These are phyloP conservation scores for Spathaspora passalidarum DNA, from an alignment of 805 yeast genomes.

Conservation along the genomic window DNA sequence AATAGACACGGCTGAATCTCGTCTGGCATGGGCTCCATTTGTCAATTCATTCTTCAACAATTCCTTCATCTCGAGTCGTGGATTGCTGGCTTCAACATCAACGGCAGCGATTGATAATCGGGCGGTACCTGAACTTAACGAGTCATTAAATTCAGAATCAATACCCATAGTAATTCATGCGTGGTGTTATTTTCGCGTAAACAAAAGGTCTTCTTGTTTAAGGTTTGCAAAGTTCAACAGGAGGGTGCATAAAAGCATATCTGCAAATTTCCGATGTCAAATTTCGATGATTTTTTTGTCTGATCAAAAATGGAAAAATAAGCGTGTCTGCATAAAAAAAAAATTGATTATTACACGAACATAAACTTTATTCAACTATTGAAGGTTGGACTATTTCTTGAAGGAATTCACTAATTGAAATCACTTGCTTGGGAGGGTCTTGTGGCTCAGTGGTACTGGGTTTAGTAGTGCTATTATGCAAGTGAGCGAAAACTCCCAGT, in stretches of 20 bases:
- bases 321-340: no score
- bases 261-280: neutral
- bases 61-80: constrained; percentile 17
- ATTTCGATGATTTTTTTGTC: no score
- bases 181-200: no score
- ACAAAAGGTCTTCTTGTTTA: no score
- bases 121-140: constrained; percentile 22
- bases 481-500: neutral
- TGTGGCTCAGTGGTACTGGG: neutral
- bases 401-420: neutral
- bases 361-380: neutral
- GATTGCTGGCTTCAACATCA: constrained; percentile 16
- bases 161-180: neutral
- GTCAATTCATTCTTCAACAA: constrained; percentile 7
- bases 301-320: no score
- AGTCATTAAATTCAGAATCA: constrained; percentile 12
- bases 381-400: neutral
- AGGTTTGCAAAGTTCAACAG: no score
- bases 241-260: neutral
- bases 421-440: neutral
- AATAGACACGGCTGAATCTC: constrained; percentile 23
- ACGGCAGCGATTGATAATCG: constrained; percentile 24
- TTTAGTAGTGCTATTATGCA: neutral
- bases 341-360: neutral
- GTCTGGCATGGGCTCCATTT: constrained; percentile 8